Percentiles rank a stretch among this genome's conserved stretches.
phyloP scores from a whole-genome alignment of 192 early-diverging fungal genomes.

The Oehlia diaphana region DNA sequence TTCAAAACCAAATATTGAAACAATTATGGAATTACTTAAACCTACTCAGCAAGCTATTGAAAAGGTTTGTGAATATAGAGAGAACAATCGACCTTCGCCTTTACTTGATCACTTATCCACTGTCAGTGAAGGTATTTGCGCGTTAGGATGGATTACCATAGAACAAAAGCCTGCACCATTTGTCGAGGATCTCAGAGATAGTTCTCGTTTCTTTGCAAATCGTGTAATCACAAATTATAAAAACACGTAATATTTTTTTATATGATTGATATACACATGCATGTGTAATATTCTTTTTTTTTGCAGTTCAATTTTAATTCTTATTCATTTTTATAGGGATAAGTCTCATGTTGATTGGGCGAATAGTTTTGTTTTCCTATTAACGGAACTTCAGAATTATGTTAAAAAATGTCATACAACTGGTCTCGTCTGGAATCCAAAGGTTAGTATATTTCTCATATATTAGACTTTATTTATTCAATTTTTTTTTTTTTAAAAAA shows the following conservation, averaged over 20 bases:
- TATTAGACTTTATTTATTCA: background rate
- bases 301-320: background rate
- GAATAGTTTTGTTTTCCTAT: conserved; percentile 63
- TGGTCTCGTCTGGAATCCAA: conserved; percentile 90
- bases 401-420: conserved; percentile 89
- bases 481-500: background rate
- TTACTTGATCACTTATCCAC: conserved; percentile 80
- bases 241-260: conserved; percentile 65
- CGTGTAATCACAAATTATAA: conserved; percentile 87
- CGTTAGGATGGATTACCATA: conserved; percentile 90
- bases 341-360: conserved; percentile 84
- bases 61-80: conserved; percentile 66
- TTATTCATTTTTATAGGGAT: conserved; percentile 52
- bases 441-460: conserved; percentile 33
- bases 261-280: no score
- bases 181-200: conserved; percentile 86
- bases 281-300: no score
- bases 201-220: conserved; percentile 90
- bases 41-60: conserved; percentile 71
- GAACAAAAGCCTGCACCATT: conserved; percentile 86
- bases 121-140: conserved; percentile 87
- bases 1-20: conserved; percentile 72
- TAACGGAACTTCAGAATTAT: conserved; percentile 79
- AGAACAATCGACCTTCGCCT: conserved; percentile 75
- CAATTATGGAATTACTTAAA: conserved; percentile 63